Evolutionary conservation across 495 filamentous ascomycete genomes (phyloP).

Genomic region (Lasiosphaeriaceae sp.): DNA sequence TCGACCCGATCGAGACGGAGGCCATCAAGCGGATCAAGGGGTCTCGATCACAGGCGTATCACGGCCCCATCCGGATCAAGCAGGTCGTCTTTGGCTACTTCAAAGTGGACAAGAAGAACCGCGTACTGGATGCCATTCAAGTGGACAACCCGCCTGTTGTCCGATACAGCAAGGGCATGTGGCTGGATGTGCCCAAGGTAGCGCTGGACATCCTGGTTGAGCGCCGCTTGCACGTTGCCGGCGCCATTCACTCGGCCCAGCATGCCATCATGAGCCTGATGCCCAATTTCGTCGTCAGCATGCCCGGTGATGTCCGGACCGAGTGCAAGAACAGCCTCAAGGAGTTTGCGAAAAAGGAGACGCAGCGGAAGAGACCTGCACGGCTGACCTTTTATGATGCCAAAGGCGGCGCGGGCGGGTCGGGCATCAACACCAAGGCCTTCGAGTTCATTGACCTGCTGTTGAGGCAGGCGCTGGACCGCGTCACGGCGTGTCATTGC

Average conservation of each 20-base stretch:
- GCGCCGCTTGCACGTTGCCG: conserved; percentile 74
- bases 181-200: conserved; percentile 81
- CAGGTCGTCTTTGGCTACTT: conserved; percentile 93
- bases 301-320: conserved; percentile 82
- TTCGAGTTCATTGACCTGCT: conserved; percentile 87
- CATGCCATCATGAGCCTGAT: conserved; percentile 84
- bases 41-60: conserved; percentile 61
- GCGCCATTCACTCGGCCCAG: conserved; percentile 89
- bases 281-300: conserved; percentile 82
- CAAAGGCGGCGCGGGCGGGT: conserved; percentile 78
- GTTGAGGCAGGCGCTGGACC: conserved; percentile 70
- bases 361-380: conserved; percentile 75
- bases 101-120: conserved; percentile 73
- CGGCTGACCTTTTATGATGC: conserved; percentile 92
- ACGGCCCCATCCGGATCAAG: conserved; percentile 76
- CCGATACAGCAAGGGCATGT: conserved; percentile 83
- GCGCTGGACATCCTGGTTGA: conserved; percentile 76
- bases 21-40: conserved; percentile 62
- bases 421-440: conserved; percentile 83
- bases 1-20: conserved; percentile 86
- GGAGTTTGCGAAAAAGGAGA: conserved; percentile 65
- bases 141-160: conserved; percentile 92
- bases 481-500: conserved; percentile 68
- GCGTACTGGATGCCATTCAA: conserved; percentile 86
- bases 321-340: conserved; percentile 82